Conservation (phyloP, 2,329 filamentous ascomycete genomes). For the Metarhizium rileyi region DNA sequence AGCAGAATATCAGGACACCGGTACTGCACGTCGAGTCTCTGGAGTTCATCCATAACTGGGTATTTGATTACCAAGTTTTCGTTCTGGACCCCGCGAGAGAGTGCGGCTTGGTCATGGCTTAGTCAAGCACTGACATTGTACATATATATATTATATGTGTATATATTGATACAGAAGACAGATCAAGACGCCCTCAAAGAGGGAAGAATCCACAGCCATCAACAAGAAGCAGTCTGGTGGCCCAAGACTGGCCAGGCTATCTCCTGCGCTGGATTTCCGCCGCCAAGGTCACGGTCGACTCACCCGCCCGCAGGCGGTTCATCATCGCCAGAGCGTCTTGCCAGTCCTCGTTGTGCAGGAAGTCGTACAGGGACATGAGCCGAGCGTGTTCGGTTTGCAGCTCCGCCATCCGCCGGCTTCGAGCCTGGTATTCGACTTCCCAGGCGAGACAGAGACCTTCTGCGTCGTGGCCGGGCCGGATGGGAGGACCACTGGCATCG, state of each 20-base stretch:
- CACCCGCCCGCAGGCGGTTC: background rate
- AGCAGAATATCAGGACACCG: too few species aligned
- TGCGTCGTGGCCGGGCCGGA: background rate
- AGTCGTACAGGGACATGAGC: background rate
- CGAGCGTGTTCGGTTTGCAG: background rate
- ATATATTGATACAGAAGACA: too few species aligned
- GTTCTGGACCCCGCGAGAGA: too few species aligned
- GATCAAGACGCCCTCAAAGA: too few species aligned
- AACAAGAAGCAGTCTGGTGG: constrained; percentile 6
- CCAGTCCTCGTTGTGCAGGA: background rate
- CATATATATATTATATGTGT: too few species aligned
- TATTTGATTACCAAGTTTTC: too few species aligned
- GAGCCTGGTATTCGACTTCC: background rate
- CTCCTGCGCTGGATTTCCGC: too few species aligned
- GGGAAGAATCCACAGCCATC: background rate
- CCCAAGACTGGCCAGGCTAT: too few species aligned
- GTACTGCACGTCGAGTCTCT: too few species aligned
- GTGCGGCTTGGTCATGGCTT: too few species aligned
- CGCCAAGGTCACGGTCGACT: background rate
- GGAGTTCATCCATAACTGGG: too few species aligned
- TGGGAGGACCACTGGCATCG: background rate
- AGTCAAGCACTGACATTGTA: too few species aligned
- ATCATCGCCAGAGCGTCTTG: background rate
- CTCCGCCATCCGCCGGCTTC: background rate
- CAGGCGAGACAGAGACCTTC: background rate